These are phyloP conservation scores for Ophiostoma sp. DNA, from an alignment of 2,329 filamentous ascomycete species.

Conservation along the genomic window DNA sequence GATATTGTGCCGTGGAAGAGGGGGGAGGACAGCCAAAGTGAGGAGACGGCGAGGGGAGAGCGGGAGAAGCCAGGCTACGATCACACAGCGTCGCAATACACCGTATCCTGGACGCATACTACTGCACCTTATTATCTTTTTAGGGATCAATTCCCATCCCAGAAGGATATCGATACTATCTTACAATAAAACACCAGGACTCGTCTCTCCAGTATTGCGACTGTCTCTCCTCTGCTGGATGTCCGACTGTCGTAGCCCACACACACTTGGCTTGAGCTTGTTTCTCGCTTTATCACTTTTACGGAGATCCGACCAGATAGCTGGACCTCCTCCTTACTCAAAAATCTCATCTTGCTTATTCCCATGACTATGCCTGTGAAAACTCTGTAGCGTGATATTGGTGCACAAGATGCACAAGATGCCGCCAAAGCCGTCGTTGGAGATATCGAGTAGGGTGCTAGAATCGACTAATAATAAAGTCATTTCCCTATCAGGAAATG, in stretches of 20 bases:
- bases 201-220: background rate
- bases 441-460: no score
- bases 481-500: background rate
- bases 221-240: background rate
- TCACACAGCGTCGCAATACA: background rate
- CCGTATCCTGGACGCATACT: background rate
- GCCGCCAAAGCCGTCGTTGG: constrained; percentile 1
- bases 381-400: background rate
- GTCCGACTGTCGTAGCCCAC: background rate
- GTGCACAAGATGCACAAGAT: background rate
- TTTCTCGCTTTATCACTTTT: background rate
- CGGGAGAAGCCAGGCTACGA: background rate
- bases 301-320: background rate
- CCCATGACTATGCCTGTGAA: background rate
- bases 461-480: background rate
- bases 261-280: background rate
- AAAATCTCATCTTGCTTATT: background rate
- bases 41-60: background rate
- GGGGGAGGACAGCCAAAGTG: background rate
- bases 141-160: no score
- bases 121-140: no score
- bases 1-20: background rate
- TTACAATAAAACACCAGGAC: no score
- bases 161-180: no score
- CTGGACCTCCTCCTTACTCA: background rate